phyloP scores from a whole-genome alignment of 352 stramenopile species.

The Aphanomyces invadans region DNA sequence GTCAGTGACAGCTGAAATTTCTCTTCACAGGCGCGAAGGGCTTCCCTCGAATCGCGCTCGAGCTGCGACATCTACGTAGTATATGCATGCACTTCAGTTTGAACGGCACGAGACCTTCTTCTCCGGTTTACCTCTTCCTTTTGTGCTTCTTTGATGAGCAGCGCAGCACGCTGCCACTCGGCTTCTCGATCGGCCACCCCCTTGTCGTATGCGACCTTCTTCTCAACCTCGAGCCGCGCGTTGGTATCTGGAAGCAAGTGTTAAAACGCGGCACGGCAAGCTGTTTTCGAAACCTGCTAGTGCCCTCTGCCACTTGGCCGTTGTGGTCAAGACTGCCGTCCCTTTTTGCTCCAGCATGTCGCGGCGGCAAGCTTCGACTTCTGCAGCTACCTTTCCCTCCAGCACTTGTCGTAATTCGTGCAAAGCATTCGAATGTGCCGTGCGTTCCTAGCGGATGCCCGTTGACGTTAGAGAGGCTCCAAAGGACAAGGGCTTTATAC shows the following conservation, averaged over 20 bases:
- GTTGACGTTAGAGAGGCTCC: no score
- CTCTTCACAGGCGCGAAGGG: slow-evolving; percentile 58
- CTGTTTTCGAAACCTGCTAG: slow-evolving; percentile 6
- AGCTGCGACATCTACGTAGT: background rate
- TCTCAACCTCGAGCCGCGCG: slow-evolving; percentile 52
- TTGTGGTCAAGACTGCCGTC: slow-evolving; percentile 15
- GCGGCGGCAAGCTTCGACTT: slow-evolving; percentile 9
- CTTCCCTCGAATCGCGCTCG: slow-evolving; percentile 26
- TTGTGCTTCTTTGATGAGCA: slow-evolving; percentile 65
- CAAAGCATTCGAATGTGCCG: background rate
- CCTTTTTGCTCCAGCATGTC: slow-evolving; percentile 24
- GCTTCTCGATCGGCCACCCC: slow-evolving; percentile 59
- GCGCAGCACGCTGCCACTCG: slow-evolving; percentile 65
- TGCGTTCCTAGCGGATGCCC: background rate
- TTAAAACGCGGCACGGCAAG: slow-evolving; percentile 20
- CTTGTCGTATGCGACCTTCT: slow-evolving; percentile 47
- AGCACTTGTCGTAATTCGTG: background rate
- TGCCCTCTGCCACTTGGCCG: slow-evolving; percentile 22
- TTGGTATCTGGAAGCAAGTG: slow-evolving; percentile 57
- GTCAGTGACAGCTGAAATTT: slow-evolving; percentile 40
- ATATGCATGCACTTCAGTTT: no score
- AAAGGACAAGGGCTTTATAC: no score
- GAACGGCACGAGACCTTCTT: slow-evolving; percentile 38
- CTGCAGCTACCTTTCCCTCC: slow-evolving; percentile 1
- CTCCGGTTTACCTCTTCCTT: slow-evolving; percentile 55